Evolutionary conservation across 371 early-diverging fungal species (phyloP).

Genomic region (Basidiobolus meristosporus): DNA sequence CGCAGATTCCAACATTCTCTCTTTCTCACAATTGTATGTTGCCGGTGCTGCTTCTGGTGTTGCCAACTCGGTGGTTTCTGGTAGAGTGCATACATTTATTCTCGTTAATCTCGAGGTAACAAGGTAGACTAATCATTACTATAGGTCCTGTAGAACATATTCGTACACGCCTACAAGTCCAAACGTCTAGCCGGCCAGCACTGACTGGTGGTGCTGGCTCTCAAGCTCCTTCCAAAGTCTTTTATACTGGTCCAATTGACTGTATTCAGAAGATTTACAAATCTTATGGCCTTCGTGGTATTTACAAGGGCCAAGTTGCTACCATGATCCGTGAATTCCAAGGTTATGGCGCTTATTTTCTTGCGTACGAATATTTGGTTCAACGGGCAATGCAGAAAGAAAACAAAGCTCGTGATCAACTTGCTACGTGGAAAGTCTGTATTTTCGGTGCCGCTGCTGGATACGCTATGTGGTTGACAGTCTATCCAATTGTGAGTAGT

Average conservation of each 20-base stretch:
- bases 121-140: too few species aligned
- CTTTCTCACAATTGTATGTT: constrained; percentile 43
- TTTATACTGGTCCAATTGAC: constrained; percentile 51
- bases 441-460: constrained; percentile 55
- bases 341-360: constrained; percentile 64
- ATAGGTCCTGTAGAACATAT: constrained; percentile 65
- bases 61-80: constrained; percentile 63
- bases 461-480: constrained; percentile 57
- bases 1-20: constrained; percentile 13
- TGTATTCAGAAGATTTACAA: constrained; percentile 51
- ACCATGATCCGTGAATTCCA: constrained; percentile 64
- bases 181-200: constrained; percentile 15
- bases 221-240: too few species aligned
- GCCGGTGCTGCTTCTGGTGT: constrained; percentile 67
- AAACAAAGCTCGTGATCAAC: constrained; percentile 24
- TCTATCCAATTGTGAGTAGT: constrained; percentile 60
- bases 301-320: constrained; percentile 66
- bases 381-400: constrained; percentile 33
- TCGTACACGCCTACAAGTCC: constrained; percentile 58
- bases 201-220: too few species aligned
- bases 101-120: not conserved
- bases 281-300: constrained; percentile 44
- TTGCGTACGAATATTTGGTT: constrained; percentile 56
- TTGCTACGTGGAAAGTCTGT: constrained; percentile 42
- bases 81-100: constrained; percentile 3